A percentile compares a stretch with the other conserved stretches of the same genome.
These are phyloP conservation scores for Agrocybe praecox DNA, from an alignment of 768 basidiomycete species.

Conservation along the genomic window DNA sequence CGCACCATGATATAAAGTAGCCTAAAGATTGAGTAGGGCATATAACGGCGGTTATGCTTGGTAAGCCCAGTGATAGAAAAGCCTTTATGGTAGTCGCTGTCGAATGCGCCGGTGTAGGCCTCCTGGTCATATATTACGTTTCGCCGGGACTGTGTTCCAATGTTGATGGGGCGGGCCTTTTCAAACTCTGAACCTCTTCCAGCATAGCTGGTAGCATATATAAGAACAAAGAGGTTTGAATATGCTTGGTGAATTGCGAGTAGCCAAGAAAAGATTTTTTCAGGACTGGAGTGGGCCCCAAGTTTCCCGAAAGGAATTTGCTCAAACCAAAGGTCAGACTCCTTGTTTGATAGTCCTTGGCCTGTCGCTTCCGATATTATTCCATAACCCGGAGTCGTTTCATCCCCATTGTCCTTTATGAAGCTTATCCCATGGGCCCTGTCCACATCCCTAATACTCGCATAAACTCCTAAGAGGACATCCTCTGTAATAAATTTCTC, in stretches of 20 bases:
- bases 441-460: neutral
- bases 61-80: neutral
- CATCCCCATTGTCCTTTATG: neutral
- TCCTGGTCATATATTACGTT: neutral
- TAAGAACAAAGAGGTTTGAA: neutral
- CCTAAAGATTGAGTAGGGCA: neutral
- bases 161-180: neutral
- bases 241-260: neutral
- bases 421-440: neutral
- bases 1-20: neutral
- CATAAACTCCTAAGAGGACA: neutral
- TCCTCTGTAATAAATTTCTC: neutral
- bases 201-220: neutral
- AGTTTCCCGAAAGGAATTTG: neutral
- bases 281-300: neutral
- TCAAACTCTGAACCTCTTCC: neutral
- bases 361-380: neutral
- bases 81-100: constrained; percentile 1
- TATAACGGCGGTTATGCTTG: neutral
- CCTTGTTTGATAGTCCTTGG: neutral
- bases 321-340: neutral
- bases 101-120: neutral
- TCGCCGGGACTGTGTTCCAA: neutral
- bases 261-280: neutral
- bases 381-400: neutral